Conservation (phyloP, 441 rosid genomes). For the Adansonia rubrostipa region DNA sequence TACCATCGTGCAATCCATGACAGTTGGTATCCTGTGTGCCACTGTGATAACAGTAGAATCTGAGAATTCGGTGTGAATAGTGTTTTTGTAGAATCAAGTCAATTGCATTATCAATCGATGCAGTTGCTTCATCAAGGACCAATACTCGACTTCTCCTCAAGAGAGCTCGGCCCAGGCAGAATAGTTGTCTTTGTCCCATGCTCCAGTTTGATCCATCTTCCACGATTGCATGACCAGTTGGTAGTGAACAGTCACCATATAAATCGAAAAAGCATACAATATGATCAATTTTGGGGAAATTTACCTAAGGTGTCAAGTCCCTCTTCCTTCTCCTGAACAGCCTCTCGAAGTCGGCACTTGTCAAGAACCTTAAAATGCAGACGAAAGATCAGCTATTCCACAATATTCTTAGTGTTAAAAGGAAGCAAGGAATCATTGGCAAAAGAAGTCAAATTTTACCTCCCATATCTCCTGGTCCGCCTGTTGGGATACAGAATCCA, state of each 20-base stretch:
- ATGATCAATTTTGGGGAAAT: neutral
- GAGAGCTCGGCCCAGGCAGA: constrained; percentile 89
- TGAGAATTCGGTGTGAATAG: constrained; percentile 71
- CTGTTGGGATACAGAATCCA: constrained; percentile 79
- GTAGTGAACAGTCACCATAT: neutral
- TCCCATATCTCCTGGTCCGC: constrained; percentile 90
- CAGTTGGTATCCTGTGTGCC: constrained; percentile 96
- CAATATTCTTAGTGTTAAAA: neutral
- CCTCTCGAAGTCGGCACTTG: constrained; percentile 85
- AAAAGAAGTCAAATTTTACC: constrained; percentile 44
- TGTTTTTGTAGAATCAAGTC: constrained; percentile 78
- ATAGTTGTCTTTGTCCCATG: constrained; percentile 91
- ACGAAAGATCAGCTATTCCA: neutral
- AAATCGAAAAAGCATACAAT: neutral
- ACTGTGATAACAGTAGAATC: constrained; percentile 87
- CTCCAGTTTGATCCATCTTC: constrained; percentile 97
- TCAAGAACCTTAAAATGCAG: constrained; percentile 66
- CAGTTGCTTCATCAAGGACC: constrained; percentile 95
- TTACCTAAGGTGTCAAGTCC: constrained; percentile 78
- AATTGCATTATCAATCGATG: constrained; percentile 90
- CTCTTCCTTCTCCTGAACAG: constrained; percentile 68
- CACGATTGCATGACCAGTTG: constrained; percentile 47
- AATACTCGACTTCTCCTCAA: constrained; percentile 76
- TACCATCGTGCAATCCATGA: constrained; percentile 92
- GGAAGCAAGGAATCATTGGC: neutral